These are phyloP conservation scores for Phalaenopsis hybrid DNA, from an alignment of 116 monocot species.

Conservation along the genomic window DNA sequence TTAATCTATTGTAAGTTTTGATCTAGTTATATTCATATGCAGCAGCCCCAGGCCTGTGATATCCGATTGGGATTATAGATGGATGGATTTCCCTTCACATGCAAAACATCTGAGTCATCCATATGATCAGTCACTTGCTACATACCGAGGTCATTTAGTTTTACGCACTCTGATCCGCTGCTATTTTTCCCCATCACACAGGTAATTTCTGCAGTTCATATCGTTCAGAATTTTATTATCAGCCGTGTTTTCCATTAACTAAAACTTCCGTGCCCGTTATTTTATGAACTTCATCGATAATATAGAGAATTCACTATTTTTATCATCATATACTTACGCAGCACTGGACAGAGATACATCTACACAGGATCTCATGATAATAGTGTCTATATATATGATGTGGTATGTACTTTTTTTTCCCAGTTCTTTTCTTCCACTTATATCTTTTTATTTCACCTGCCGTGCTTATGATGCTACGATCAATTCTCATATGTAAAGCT, in stretches of 20 bases:
- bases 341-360: conserved; percentile 95
- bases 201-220: conserved; percentile 24
- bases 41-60: conserved; percentile 37
- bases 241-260: not conserved
- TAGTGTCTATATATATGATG: conserved; percentile 78
- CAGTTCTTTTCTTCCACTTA: not conserved
- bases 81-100: conserved; percentile 64
- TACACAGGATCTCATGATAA: conserved; percentile 87
- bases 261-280: not conserved
- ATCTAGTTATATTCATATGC: not conserved
- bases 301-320: conserved; percentile 1
- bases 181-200: conserved; percentile 84
- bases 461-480: not conserved
- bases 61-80: conserved; percentile 85
- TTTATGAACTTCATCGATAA: not conserved
- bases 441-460: not conserved
- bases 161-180: conserved; percentile 84
- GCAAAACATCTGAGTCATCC: conserved; percentile 52
- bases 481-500: not conserved
- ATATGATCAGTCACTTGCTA: conserved; percentile 75
- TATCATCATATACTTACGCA: conserved; percentile 27
- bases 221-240: not conserved
- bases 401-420: conserved; percentile 39
- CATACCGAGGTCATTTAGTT: conserved; percentile 83
- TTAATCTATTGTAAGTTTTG: conserved; percentile 1